phyloP scores from a whole-genome alignment of 2,329 filamentous ascomycete genomes.

The Aspergillus sp. region DNA sequence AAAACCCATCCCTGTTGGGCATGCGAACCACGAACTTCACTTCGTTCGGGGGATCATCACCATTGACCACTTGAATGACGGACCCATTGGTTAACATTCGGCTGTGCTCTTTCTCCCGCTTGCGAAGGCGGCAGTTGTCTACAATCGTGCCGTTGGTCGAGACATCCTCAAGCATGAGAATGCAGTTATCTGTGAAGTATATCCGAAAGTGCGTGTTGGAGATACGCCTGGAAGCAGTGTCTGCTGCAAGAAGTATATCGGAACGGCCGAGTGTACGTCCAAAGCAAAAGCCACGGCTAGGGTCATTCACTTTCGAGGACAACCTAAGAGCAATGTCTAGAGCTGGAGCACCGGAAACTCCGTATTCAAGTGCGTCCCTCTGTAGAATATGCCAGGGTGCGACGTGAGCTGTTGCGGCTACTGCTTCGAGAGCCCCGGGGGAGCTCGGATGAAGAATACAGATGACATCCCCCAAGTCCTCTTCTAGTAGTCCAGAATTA shows the following conservation, averaged over 20 bases:
- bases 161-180: slow-evolving; percentile 87
- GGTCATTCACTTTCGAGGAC: slow-evolving; percentile 70
- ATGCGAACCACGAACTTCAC: slow-evolving; percentile 84
- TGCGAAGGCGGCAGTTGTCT: slow-evolving; percentile 68
- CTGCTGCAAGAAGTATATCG: slow-evolving; percentile 69
- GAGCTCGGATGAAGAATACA: slow-evolving; percentile 83
- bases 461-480: slow-evolving; percentile 84
- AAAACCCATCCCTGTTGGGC: slow-evolving; percentile 70
- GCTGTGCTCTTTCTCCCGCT: slow-evolving; percentile 47
- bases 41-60: slow-evolving; percentile 54
- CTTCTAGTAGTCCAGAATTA: slow-evolving; percentile 77
- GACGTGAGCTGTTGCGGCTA: slow-evolving; percentile 55
- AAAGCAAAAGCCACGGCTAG: slow-evolving; percentile 75
- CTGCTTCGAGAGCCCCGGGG: slow-evolving; percentile 68
- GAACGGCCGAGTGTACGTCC: slow-evolving; percentile 72
- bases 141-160: slow-evolving; percentile 96
- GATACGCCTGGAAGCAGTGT: slow-evolving; percentile 69
- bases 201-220: slow-evolving; percentile 98
- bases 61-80: slow-evolving; percentile 67
- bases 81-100: slow-evolving; percentile 72
- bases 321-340: slow-evolving; percentile 76
- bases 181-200: slow-evolving; percentile 79
- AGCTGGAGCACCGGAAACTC: slow-evolving; percentile 33
- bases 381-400: slow-evolving; percentile 64
- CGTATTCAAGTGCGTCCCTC: slow-evolving; percentile 44